A percentile compares a stretch with the other conserved stretches of the same genome.
phyloP scores from a whole-genome alignment of 1,284 basidiomycete genomes.

The Vanrija pseudolonga region DNA sequence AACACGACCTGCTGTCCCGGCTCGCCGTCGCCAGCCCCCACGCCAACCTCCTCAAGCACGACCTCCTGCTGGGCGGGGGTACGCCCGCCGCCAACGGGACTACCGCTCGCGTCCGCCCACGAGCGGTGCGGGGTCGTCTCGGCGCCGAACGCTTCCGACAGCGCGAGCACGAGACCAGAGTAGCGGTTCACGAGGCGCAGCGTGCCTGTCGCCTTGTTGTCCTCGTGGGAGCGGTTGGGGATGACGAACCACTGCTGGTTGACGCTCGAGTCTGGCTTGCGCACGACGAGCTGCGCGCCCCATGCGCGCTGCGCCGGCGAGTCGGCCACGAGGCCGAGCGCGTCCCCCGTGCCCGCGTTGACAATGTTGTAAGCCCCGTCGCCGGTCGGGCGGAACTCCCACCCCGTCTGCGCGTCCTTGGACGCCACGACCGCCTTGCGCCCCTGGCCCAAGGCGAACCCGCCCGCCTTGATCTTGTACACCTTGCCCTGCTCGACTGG shows the following conservation, averaged over 20 bases:
- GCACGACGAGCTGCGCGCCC: neutral
- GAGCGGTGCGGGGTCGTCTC: constrained; percentile 2
- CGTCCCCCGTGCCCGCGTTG: constrained; percentile 5
- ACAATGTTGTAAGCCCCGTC: constrained; percentile 6
- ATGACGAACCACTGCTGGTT: constrained; percentile 15
- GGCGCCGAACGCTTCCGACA: neutral
- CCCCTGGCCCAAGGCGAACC: neutral
- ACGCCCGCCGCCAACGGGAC: neutral
- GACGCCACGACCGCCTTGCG: neutral
- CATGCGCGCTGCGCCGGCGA: constrained; percentile 2
- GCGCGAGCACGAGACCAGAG: constrained; percentile 6
- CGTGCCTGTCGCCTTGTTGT: neutral
- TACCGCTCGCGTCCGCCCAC: neutral
- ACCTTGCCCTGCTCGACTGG: neutral
- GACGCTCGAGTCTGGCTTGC: neutral
- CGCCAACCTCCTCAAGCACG: neutral
- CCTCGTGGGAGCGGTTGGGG: neutral
- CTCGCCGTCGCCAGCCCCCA: too few relatives aligned
- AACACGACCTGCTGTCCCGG: too few relatives aligned
- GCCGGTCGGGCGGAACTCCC: neutral
- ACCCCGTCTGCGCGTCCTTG: neutral
- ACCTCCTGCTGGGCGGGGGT: neutral
- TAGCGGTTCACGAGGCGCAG: constrained; percentile 15
- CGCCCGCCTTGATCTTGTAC: constrained; percentile 1
- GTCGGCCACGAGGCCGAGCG: neutral